Conservation (phyloP, 768 basidiomycete species). For the Lactifluus piperatus region DNA sequence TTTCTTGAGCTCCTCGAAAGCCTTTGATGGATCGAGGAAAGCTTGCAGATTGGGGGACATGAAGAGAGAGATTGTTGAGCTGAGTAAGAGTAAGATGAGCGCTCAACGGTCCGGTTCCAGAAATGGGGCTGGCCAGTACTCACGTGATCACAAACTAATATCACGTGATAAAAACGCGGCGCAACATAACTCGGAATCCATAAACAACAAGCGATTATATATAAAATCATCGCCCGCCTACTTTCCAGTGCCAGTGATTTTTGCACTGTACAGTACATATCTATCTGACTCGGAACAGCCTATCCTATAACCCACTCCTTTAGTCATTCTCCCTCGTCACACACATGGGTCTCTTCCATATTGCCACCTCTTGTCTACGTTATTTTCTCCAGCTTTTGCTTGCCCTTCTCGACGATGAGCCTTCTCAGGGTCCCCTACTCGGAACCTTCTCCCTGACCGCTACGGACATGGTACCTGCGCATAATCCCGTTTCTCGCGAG, state of each 20-base stretch:
- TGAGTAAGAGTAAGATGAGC: too few relatives aligned
- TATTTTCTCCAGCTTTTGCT: constrained; percentile 17
- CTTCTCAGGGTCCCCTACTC: constrained; percentile 15
- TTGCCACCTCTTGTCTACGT: constrained; percentile 12
- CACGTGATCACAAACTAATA: too few relatives aligned
- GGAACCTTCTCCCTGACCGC: constrained; percentile 9
- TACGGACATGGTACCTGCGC: constrained; percentile 1
- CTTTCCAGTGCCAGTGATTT: neutral
- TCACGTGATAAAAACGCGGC: constrained; percentile 1
- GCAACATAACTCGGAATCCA: neutral
- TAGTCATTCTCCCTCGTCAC: neutral
- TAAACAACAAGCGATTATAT: neutral
- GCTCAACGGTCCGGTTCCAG: too few relatives aligned
- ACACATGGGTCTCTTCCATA: constrained; percentile 14
- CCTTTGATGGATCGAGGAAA: constrained; percentile 35
- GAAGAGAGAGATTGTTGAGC: neutral
- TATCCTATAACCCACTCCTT: constrained; percentile 1
- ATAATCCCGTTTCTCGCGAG: neutral
- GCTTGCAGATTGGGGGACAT: neutral
- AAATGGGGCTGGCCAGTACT: too few relatives aligned
- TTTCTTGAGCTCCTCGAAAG: constrained; percentile 63
- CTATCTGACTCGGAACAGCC: constrained; percentile 3
- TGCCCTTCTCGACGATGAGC: constrained; percentile 13
- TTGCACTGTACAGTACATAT: neutral
- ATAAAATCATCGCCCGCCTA: neutral